These are phyloP conservation scores for Melastoma candidum DNA, from an alignment of 441 rosid genomes.

Conservation along the genomic window DNA sequence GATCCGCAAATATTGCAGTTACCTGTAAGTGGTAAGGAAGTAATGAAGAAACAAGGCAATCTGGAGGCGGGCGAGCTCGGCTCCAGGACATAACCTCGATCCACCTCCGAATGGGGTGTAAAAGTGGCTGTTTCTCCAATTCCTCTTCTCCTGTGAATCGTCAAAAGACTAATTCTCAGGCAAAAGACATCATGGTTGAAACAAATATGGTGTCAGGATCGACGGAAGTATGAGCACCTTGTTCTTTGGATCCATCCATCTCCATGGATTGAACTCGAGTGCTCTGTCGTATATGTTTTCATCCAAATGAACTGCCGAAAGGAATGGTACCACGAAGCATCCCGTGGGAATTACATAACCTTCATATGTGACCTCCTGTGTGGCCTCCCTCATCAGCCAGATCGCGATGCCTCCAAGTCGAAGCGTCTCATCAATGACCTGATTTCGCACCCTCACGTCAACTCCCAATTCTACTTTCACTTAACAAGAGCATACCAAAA, in stretches of 20 bases:
- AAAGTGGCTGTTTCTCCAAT: slow-evolving; percentile 60
- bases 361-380: slow-evolving; percentile 56
- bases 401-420: slow-evolving; percentile 78
- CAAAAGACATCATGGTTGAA: neutral
- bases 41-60: slow-evolving; percentile 75
- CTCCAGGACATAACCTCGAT: slow-evolving; percentile 79
- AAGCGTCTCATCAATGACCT: slow-evolving; percentile 84
- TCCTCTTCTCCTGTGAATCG: slow-evolving; percentile 52
- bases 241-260: slow-evolving; percentile 70
- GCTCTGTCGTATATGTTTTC: slow-evolving; percentile 46
- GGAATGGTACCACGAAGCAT: slow-evolving; percentile 70
- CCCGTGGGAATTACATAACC: slow-evolving; percentile 75
- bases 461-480: too few species aligned
- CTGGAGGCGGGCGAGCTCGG: slow-evolving; percentile 82
- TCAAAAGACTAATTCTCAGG: neutral
- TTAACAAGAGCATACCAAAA: neutral
- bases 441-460: neutral
- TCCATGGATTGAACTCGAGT: slow-evolving; percentile 62
- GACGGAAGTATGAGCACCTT: slow-evolving; percentile 24
- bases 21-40: slow-evolving; percentile 54
- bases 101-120: slow-evolving; percentile 82
- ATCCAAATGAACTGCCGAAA: slow-evolving; percentile 74
- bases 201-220: neutral
- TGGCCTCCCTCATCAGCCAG: slow-evolving; percentile 85
- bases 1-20: neutral